Percentiles rank a stretch among this genome's conserved stretches.
These are phyloP conservation scores for Populus davidiana DNA, from an alignment of 345 rosid species.

Conservation along the genomic window DNA sequence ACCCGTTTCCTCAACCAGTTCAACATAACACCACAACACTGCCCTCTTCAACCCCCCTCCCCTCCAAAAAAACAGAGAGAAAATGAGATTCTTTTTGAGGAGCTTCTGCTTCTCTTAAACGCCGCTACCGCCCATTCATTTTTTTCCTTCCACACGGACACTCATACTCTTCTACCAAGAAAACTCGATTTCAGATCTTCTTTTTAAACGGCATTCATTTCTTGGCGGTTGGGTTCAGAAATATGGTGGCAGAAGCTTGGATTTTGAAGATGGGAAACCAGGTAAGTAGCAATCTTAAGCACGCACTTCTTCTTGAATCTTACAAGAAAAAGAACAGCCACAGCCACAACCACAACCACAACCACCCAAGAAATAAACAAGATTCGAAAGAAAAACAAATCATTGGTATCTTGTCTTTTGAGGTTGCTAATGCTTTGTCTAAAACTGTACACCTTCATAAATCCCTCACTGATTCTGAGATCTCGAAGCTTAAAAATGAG, in stretches of 20 bases:
- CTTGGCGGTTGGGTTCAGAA: constrained; percentile 15
- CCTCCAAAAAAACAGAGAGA: too few species aligned
- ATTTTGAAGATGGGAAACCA: constrained; percentile 91
- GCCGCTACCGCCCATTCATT: too few species aligned
- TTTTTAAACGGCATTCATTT: not conserved
- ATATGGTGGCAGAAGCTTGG: constrained; percentile 98
- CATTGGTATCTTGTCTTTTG: constrained; percentile 85
- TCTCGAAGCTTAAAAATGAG: constrained; percentile 67
- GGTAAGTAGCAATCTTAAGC: constrained; percentile 85
- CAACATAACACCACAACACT: too few species aligned
- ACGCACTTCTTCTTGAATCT: constrained; percentile 66
- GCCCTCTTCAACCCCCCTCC: too few species aligned
- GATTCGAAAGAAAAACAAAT: constrained; percentile 48
- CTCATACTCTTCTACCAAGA: not conserved
- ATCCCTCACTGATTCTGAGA: constrained; percentile 69
- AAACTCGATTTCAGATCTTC: not conserved
- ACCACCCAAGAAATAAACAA: constrained; percentile 15
- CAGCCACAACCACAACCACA: not conserved
- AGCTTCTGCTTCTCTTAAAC: too few species aligned
- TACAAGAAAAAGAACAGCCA: constrained; percentile 28
- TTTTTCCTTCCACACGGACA: too few species aligned
- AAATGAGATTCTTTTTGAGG: too few species aligned
- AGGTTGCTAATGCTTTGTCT: constrained; percentile 87
- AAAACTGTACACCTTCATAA: constrained; percentile 79
- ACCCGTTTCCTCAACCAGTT: too few species aligned